phyloP scores from a whole-genome alignment of 2,329 filamentous ascomycete species.

The Exophiala dermatitidis region DNA sequence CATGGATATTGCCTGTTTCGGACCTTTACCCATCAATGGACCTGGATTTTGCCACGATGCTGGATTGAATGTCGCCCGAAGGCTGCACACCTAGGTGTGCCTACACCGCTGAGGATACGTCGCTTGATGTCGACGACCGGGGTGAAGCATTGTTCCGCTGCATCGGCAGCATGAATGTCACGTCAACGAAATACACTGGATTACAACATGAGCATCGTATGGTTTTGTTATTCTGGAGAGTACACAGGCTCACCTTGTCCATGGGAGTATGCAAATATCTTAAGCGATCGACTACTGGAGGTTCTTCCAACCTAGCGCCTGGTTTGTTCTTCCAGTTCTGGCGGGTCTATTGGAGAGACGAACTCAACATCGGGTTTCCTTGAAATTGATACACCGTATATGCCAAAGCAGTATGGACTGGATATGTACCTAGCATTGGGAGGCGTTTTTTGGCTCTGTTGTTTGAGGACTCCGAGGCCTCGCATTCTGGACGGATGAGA shows the following conservation, averaged over 20 bases:
- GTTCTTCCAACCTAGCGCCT: slow-evolving; percentile 14
- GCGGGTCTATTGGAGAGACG: slow-evolving; percentile 21
- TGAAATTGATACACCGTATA: slow-evolving; percentile 27
- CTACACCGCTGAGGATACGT: neutral
- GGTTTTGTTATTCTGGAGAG: slow-evolving; percentile 13
- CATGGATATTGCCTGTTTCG: slow-evolving; percentile 1
- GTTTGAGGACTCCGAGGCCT: neutral
- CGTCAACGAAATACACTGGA: neutral
- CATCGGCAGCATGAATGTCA: neutral
- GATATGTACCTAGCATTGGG: slow-evolving; percentile 20
- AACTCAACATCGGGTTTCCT: slow-evolving; percentile 6
- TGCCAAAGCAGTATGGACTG: slow-evolving; percentile 19
- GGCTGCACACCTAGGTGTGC: neutral
- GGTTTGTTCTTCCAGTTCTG: slow-evolving; percentile 24
- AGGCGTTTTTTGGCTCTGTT: slow-evolving; percentile 7
- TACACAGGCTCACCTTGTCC: slow-evolving; percentile 6
- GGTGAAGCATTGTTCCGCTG: neutral
- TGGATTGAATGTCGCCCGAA: neutral
- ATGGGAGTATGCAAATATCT: neutral
- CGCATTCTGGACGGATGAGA: slow-evolving; percentile 10
- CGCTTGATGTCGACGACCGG: neutral
- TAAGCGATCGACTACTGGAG: slow-evolving; percentile 8
- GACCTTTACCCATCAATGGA: neutral
- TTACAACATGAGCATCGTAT: slow-evolving; percentile 1
- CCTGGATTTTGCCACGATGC: neutral